Evolutionary conservation across 2,329 filamentous ascomycete species (phyloP), one percentile per base, ranked within the genome.

Genomic region (Aspergillus novofumigatus): DNA sequence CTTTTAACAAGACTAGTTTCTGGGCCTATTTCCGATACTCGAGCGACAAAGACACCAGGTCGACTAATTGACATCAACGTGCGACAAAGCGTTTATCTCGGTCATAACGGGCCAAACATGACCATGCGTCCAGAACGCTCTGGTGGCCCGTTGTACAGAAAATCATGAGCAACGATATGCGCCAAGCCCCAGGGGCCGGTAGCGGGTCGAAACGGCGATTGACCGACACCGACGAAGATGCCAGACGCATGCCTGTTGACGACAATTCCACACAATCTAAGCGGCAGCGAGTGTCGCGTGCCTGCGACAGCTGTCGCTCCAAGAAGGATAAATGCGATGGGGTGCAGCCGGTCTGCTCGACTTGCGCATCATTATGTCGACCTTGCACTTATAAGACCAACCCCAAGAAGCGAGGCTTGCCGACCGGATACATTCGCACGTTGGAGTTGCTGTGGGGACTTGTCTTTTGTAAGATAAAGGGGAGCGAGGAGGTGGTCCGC

Each of bases 391-490:
- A 92, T 70, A 85, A 88, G 59, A 82, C 87, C 54, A 86, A 85
- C 54, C 85, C 87, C 7, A 91, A 90, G 73, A 91, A 91, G 71
- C 81, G 89, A 61, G 89, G 90, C 3, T 84, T 92, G 10, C 89
- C 89, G 65, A 89, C 89, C n/a, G 89, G 90, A 17, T 91, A 92
- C 67, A 87, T 92, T 54, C 83, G 88, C 35, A 88, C 87, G 0
- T 77, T 92, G 20, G 89, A 92, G 71, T 72, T 89, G 47, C 82
- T 86, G 9, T 78, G 89, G 54, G 86, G 86, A 11, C 86, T 86
- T 78, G 75, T 89, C 1, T 87, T 90, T 59, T 81, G 84, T 58
- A 82, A 83, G 54, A 80, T 85, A 38, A 79, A 83, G 14, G 83
- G 81, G 9, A 81, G 79, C 50, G 86, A 90, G 69, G 77, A 79